Percentiles rank a stretch among this genome's conserved stretches.
Evolutionary conservation across 1,284 basidiomycete genomes (phyloP).

Genomic region (Leccinum olivaceoglutinosum): DNA sequence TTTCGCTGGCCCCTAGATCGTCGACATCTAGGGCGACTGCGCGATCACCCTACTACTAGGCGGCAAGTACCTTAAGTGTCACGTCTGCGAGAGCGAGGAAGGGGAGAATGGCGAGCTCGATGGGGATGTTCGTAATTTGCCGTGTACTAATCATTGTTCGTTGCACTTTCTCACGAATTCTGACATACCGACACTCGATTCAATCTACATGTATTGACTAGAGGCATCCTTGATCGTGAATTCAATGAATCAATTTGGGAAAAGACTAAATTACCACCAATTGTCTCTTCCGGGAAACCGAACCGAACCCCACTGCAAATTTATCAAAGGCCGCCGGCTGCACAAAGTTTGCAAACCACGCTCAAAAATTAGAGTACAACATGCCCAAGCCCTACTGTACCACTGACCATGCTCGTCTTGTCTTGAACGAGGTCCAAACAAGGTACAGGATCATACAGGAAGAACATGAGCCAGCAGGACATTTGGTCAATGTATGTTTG

Average conservation of each 20-base stretch:
- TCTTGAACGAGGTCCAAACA: constrained; percentile 81
- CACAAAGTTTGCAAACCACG: constrained; percentile 11
- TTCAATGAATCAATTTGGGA: constrained; percentile 2
- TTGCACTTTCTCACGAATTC: too few species aligned
- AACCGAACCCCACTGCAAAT: constrained; percentile 18
- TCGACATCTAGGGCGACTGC: too few species aligned
- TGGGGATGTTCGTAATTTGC: too few species aligned
- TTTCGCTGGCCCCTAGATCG: too few species aligned
- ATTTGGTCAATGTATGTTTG: constrained; percentile 62
- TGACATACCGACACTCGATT: constrained; percentile 11
- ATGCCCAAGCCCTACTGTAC: not conserved
- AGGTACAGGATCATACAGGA: constrained; percentile 88
- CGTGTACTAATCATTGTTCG: too few species aligned
- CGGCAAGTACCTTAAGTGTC: too few species aligned
- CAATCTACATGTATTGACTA: constrained; percentile 7
- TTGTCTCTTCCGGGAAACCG: constrained; percentile 15
- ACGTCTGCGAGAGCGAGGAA: too few species aligned
- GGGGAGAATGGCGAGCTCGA: too few species aligned
- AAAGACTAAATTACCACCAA: not conserved
- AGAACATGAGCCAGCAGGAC: constrained; percentile 92
- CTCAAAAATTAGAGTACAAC: not conserved
- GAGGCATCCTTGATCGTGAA: not conserved
- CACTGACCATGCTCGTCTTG: constrained; percentile 38
- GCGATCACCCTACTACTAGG: too few species aligned
- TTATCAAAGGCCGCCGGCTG: constrained; percentile 3